A percentile compares a stretch with the other conserved stretches of the same genome.
phyloP scores from a whole-genome alignment of 2,329 filamentous ascomycete species.

The Colletotrichum gigasporum region DNA sequence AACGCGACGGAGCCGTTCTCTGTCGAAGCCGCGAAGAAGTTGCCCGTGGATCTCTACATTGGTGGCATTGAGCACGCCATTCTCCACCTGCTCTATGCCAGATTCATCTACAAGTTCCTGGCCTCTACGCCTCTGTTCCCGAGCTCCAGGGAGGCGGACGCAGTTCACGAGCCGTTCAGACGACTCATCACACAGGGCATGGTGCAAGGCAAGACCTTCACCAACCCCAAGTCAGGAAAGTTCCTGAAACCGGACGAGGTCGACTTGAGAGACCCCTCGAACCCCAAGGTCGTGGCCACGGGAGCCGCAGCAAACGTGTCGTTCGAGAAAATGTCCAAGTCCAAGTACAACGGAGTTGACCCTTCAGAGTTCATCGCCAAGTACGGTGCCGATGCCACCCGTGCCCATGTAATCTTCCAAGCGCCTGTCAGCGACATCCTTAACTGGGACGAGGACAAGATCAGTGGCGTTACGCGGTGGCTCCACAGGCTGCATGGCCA shows the following conservation, averaged over 20 bases:
- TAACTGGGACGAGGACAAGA: constrained; percentile 88
- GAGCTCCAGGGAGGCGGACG: constrained; percentile 42
- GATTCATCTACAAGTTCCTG: constrained; percentile 91
- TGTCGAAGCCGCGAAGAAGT: constrained; percentile 62
- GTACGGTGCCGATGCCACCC: constrained; percentile 84
- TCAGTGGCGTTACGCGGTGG: constrained; percentile 85
- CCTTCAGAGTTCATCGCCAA: constrained; percentile 76
- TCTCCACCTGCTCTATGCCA: constrained; percentile 86
- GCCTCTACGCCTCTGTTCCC: constrained; percentile 63
- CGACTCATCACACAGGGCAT: constrained; percentile 89
- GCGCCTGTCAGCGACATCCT: constrained; percentile 85
- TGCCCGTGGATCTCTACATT: constrained; percentile 89
- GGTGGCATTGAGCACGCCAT: constrained; percentile 93
- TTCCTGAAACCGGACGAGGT: constrained; percentile 83
- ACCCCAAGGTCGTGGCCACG: constrained; percentile 70
- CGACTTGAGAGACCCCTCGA: constrained; percentile 64
- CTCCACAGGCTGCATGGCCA: constrained; percentile 73
- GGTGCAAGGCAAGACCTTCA: constrained; percentile 89
- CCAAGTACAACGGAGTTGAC: constrained; percentile 91
- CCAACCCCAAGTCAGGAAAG: constrained; percentile 76
- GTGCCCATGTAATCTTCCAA: constrained; percentile 89
- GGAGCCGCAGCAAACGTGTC: constrained; percentile 68
- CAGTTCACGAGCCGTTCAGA: constrained; percentile 78
- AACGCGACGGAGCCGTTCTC: constrained; percentile 72
- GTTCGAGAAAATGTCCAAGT: constrained; percentile 96